A percentile compares a stretch with the other conserved stretches of the same genome.
phyloP scores from a whole-genome alignment of 2,329 filamentous ascomycete species.

The Fusarium citri region DNA sequence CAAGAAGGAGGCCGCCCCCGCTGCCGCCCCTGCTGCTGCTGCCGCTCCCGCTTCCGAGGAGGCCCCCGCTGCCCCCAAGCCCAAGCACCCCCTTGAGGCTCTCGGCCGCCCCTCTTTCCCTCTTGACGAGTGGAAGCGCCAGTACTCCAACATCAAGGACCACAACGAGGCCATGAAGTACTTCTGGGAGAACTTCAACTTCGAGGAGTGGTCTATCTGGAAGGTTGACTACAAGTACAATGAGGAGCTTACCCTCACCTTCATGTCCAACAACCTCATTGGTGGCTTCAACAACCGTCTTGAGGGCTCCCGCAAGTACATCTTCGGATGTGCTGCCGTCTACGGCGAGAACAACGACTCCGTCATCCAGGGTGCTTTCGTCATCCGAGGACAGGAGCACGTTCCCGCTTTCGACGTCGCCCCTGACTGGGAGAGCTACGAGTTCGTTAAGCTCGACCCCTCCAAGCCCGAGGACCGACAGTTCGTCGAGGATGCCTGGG shows the following conservation, averaged over 20 bases:
- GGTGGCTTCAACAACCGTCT: constrained; percentile 98
- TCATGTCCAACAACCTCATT: constrained; percentile 99
- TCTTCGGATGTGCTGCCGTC: constrained; percentile 92
- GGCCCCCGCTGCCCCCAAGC: constrained; percentile 76
- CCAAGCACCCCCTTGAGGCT: constrained; percentile 93
- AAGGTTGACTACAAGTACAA: constrained; percentile 98
- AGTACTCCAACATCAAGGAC: constrained; percentile 97
- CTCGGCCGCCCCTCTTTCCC: constrained; percentile 83
- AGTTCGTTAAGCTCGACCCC: constrained; percentile 95
- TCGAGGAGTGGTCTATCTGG: constrained; percentile 97
- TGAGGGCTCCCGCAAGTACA: constrained; percentile 96
- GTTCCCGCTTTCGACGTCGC: constrained; percentile 93
- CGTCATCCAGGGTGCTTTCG: constrained; percentile 90
- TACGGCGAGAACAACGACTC: constrained; percentile 91
- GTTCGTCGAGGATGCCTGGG: constrained; percentile 89
- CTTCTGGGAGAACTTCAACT: constrained; percentile 98
- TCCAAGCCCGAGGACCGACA: constrained; percentile 85
- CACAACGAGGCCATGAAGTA: constrained; percentile 82
- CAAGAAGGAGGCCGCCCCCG: constrained; percentile 63
- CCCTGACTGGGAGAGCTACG: constrained; percentile 96
- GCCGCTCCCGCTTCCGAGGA: constrained; percentile 55
- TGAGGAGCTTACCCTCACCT: constrained; percentile 93
- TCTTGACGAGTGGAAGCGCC: constrained; percentile 98
- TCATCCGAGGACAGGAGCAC: constrained; percentile 92
- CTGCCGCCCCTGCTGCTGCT: constrained; percentile 31